Conservation (phyloP, 2,329 filamentous ascomycete genomes). For the Monilinia vaccinii-corymbosi region DNA sequence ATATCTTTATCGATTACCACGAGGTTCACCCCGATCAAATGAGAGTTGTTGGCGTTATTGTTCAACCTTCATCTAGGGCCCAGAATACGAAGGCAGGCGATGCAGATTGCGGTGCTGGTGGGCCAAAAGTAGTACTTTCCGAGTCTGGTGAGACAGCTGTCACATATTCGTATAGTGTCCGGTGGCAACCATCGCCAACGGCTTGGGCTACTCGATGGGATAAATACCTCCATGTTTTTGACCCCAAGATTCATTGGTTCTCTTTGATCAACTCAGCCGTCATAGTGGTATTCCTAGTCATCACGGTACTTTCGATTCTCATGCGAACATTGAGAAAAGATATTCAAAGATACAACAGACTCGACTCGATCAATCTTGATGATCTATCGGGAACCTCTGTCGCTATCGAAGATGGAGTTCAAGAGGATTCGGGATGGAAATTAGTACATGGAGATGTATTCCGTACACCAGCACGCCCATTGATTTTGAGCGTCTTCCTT, state of each 20-base stretch:
- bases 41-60: slow-evolving; percentile 84
- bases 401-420: slow-evolving; percentile 79
- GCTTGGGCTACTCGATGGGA: slow-evolving; percentile 98
- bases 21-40: slow-evolving; percentile 62
- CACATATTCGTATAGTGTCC: slow-evolving; percentile 85
- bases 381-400: slow-evolving; percentile 73
- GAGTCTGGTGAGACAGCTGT: slow-evolving; percentile 55
- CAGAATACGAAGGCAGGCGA: slow-evolving; percentile 41
- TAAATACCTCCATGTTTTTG: slow-evolving; percentile 94
- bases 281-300: slow-evolving; percentile 83
- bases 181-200: slow-evolving; percentile 75
- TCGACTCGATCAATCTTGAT: slow-evolving; percentile 84
- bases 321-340: slow-evolving; percentile 85
- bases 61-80: slow-evolving; percentile 67
- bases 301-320: slow-evolving; percentile 89
- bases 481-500: slow-evolving; percentile 78
- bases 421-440: slow-evolving; percentile 98
- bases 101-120: slow-evolving; percentile 49
- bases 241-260: slow-evolving; percentile 99
- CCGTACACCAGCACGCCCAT: slow-evolving; percentile 71
- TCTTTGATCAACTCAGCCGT: slow-evolving; percentile 93
- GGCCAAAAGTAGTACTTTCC: slow-evolving; percentile 52
- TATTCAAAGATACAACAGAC: slow-evolving; percentile 89
- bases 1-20: slow-evolving; percentile 90
- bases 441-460: slow-evolving; percentile 97